phyloP scores from a whole-genome alignment of 2,329 filamentous ascomycete genomes.

The Mariannaea elegans region DNA sequence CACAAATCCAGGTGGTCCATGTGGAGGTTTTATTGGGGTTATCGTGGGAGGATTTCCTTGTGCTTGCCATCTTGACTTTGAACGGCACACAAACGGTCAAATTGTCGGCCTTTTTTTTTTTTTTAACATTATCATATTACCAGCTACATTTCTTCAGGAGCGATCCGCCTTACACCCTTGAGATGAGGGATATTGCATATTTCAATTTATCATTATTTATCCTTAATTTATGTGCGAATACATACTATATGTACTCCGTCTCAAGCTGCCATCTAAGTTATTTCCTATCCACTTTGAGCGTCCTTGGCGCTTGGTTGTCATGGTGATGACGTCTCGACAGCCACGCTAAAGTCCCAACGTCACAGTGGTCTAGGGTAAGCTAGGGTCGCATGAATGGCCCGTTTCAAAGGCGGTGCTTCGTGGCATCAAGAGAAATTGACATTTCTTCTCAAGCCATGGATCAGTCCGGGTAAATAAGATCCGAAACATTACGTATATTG shows the following conservation, averaged over 20 bases:
- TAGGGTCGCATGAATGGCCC: slow-evolving; percentile 2
- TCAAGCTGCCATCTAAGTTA: not conserved
- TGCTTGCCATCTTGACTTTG: slow-evolving; percentile 10
- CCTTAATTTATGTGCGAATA: not conserved
- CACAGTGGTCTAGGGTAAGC: not conserved
- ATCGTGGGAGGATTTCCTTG: slow-evolving; percentile 7
- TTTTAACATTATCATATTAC: not conserved
- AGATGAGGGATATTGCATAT: slow-evolving; percentile 9
- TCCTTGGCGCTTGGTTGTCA: slow-evolving; percentile 14
- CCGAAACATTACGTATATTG: not conserved
- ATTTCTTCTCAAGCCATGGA: too few species aligned
- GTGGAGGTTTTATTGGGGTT: slow-evolving; percentile 14
- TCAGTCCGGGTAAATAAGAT: not conserved
- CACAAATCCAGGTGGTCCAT: slow-evolving; percentile 32
- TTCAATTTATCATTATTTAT: not conserved
- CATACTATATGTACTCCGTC: too few species aligned
- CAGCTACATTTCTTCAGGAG: slow-evolving; percentile 20
- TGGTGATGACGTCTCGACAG: slow-evolving; percentile 11
- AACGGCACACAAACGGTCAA: slow-evolving; percentile 15
- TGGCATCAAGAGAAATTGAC: not conserved
- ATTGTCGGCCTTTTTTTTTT: slow-evolving; percentile 14
- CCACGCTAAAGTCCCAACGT: not conserved
- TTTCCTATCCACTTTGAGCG: not conserved
- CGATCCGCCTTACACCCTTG: slow-evolving; percentile 17
- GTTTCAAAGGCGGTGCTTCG: slow-evolving; percentile 1